A percentile compares a stretch with the other conserved stretches of the same genome.
Conservation (phyloP, 495 filamentous ascomycete species). For the Niebla homalea region DNA sequence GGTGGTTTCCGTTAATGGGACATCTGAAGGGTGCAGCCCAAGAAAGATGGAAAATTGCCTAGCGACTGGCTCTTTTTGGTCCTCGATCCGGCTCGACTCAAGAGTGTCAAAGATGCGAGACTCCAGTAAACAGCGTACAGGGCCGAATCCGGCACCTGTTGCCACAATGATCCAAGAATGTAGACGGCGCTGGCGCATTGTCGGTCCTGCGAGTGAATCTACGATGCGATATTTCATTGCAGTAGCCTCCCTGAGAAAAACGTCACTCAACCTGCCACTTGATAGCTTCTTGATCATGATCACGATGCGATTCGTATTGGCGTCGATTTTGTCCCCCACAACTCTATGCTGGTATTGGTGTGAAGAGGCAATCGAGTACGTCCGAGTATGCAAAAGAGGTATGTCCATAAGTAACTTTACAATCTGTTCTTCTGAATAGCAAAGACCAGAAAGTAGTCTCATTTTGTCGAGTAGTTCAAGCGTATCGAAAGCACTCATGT, state of each 20-base stretch:
- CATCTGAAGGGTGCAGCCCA: constrained; percentile 4
- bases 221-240: constrained; percentile 10
- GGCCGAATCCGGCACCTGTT: constrained; percentile 20
- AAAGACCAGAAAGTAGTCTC: too few species aligned
- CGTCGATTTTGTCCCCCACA: too few species aligned
- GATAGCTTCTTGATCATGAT: constrained; percentile 14
- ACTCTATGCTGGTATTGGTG: background rate
- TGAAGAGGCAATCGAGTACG: constrained; percentile 19
- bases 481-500: too few species aligned
- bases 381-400: constrained; percentile 13
- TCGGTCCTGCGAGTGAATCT: constrained; percentile 1
- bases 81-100: background rate
- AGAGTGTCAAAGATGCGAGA: constrained; percentile 5
- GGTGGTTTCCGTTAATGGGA: background rate
- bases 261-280: constrained; percentile 17
- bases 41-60: constrained; percentile 1
- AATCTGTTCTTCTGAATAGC: too few species aligned
- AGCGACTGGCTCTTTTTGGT: background rate
- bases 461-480: too few species aligned
- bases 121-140: constrained; percentile 16
- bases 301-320: background rate
- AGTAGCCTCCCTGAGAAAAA: constrained; percentile 6
- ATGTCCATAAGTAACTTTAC: constrained; percentile 8
- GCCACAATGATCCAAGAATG: constrained; percentile 15
- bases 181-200: background rate